Evolutionary conservation across 73 alveolate species (phyloP).

Genomic region (Paramecium sexaurelia): DNA sequence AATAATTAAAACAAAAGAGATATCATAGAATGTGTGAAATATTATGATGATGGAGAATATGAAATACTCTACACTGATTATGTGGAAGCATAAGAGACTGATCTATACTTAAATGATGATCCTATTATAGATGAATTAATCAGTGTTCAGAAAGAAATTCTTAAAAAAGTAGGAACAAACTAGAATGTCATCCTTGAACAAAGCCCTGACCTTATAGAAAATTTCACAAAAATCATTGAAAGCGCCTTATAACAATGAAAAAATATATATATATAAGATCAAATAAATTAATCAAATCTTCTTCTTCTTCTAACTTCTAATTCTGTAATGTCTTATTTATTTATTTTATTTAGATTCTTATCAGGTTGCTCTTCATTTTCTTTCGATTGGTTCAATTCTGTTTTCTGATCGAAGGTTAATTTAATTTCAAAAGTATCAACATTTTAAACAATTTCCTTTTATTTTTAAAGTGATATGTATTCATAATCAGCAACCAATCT

Average conservation of each 20-base stretch:
- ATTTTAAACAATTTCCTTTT: not conserved
- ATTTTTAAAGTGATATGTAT: not conserved
- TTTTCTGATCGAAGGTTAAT: not conserved
- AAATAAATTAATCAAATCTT: not conserved
- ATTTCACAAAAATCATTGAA: slow-evolving; percentile 38
- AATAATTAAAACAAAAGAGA: not conserved
- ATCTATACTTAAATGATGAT: slow-evolving; percentile 11
- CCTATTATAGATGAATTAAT: not conserved
- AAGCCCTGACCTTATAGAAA: not conserved
- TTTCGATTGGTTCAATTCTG: not conserved
- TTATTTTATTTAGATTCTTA: not conserved
- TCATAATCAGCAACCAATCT: not conserved
- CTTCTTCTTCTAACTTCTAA: not conserved
- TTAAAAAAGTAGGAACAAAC: not conserved
- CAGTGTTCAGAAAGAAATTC: not conserved
- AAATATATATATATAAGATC: not conserved
- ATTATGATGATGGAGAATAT: slow-evolving; percentile 57
- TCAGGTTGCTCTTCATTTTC: not conserved
- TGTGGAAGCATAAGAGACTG: slow-evolving; percentile 20
- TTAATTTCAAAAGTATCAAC: not conserved
- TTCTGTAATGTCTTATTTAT: not conserved
- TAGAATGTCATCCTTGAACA: slow-evolving; percentile 32
- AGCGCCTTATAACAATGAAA: slow-evolving; percentile 11
- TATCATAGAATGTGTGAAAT: slow-evolving; percentile 38
- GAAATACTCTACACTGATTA: slow-evolving; percentile 39